These are phyloP conservation scores for Aspergillus homomorphus DNA, from an alignment of 495 filamentous ascomycete species.

Conservation along the genomic window DNA sequence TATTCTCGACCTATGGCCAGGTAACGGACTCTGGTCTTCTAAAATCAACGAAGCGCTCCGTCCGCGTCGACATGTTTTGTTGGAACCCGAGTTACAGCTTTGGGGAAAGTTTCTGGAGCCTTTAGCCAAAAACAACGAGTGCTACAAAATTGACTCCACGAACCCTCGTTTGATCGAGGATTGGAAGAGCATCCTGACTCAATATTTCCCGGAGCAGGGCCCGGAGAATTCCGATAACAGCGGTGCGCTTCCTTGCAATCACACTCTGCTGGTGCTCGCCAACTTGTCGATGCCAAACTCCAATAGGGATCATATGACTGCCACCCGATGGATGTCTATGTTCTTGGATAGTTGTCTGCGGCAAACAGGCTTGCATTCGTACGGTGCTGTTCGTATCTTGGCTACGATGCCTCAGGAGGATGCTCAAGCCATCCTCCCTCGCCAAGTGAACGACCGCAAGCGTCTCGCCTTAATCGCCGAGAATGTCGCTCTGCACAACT, in stretches of 20 bases:
- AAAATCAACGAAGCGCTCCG: conserved; percentile 70
- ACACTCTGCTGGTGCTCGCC: conserved; percentile 64
- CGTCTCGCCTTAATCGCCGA: conserved; percentile 57
- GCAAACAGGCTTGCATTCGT: conserved; percentile 27
- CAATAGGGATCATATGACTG: conserved; percentile 40
- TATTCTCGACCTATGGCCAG: conserved; percentile 82
- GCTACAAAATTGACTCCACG: conserved; percentile 48
- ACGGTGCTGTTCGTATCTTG: conserved; percentile 67
- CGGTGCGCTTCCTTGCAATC: conserved; percentile 47
- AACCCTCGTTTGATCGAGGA: conserved; percentile 48
- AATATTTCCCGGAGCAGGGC: conserved; percentile 38
- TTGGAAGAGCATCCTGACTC: conserved; percentile 44
- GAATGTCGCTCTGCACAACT: conserved; percentile 44
- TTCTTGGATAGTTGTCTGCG: conserved; percentile 32
- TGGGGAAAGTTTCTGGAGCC: conserved; percentile 60
- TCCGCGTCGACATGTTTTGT: conserved; percentile 74
- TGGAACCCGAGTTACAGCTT: conserved; percentile 58
- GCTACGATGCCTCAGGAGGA: conserved; percentile 56
- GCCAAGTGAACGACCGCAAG: conserved; percentile 45
- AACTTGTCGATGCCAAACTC: conserved; percentile 41
- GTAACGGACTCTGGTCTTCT: conserved; percentile 67
- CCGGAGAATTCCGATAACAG: conserved; percentile 20
- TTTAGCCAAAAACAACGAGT: conserved; percentile 55
- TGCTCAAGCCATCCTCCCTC: conserved; percentile 49
- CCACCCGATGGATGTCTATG: conserved; percentile 31